A percentile compares a stretch with the other conserved stretches of the same genome.
Evolutionary conservation across 495 filamentous ascomycete genomes (phyloP).

Genomic region (Penicillium crystallinum): DNA sequence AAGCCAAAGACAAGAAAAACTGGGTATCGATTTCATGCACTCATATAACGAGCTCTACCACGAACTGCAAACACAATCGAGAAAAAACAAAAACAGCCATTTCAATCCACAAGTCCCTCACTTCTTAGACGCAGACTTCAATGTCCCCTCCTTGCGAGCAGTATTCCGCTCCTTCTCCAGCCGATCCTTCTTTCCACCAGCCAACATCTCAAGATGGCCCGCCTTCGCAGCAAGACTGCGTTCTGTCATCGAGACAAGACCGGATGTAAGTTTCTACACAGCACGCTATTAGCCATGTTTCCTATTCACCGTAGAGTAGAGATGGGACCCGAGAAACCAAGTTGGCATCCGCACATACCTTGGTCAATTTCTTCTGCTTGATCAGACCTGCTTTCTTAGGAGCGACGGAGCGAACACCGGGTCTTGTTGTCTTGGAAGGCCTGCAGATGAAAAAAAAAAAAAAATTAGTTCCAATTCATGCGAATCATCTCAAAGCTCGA

Average conservation of each 20-base stretch:
- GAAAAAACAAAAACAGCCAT: background rate
- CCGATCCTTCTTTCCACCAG: slow-evolving; percentile 58
- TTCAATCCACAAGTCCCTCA: background rate
- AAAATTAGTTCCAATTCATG: too few species aligned
- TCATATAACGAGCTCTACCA: slow-evolving; percentile 3
- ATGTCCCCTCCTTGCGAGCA: slow-evolving; percentile 1
- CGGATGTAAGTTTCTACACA: slow-evolving; percentile 58
- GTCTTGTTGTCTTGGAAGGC: slow-evolving; percentile 38
- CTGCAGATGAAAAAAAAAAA: too few species aligned
- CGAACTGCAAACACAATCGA: background rate
- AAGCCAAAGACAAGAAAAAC: slow-evolving; percentile 6
- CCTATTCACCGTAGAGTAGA: background rate
- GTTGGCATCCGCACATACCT: slow-evolving; percentile 36
- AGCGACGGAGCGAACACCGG: slow-evolving; percentile 57
- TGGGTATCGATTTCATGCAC: slow-evolving; percentile 27
- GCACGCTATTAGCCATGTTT: background rate
- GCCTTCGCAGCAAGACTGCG: slow-evolving; percentile 60
- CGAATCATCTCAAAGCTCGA: too few species aligned
- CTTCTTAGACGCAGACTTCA: slow-evolving; percentile 5
- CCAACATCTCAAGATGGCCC: slow-evolving; percentile 67
- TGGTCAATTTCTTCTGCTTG: slow-evolving; percentile 56
- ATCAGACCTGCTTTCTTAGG: slow-evolving; percentile 62
- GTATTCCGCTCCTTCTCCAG: slow-evolving; percentile 17
- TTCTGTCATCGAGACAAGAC: slow-evolving; percentile 61
- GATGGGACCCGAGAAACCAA: background rate